A percentile compares a stretch with the other conserved stretches of the same genome.
These are phyloP conservation scores for Trichoderma semiorbis DNA, from an alignment of 2,329 filamentous ascomycete genomes.

Conservation along the genomic window DNA sequence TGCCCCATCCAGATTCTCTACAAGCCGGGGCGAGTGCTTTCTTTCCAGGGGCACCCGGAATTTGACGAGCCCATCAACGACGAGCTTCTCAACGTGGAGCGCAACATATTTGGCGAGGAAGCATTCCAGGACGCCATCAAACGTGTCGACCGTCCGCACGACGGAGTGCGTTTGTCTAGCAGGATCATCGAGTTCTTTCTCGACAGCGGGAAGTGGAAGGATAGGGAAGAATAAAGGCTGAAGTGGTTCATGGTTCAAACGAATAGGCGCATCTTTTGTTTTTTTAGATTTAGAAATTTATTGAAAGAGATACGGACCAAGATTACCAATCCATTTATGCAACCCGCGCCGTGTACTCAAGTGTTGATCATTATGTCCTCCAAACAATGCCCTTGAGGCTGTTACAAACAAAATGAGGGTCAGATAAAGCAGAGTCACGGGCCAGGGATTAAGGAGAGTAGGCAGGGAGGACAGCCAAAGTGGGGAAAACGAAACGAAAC, in stretches of 20 bases:
- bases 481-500: neutral
- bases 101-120: constrained; percentile 28
- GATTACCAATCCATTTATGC: neutral
- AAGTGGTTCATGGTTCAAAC: neutral
- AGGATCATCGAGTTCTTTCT: constrained; percentile 28
- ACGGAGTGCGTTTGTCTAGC: constrained; percentile 27
- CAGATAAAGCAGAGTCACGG: neutral
- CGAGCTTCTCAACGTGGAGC: constrained; percentile 28
- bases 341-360: neutral
- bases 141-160: constrained; percentile 28
- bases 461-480: neutral
- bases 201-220: neutral
- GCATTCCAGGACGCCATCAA: constrained; percentile 28
- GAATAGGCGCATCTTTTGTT: neutral
- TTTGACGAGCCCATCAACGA: constrained; percentile 38
- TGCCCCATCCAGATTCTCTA: constrained; percentile 42
- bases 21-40: constrained; percentile 33
- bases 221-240: constrained; percentile 3
- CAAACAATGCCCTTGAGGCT: neutral
- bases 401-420: neutral
- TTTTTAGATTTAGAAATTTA: neutral
- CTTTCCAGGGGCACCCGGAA: constrained; percentile 44
- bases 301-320: neutral
- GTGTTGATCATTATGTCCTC: neutral
- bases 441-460: neutral